A percentile compares a stretch with the other conserved stretches of the same genome.
These are phyloP conservation scores for Parathielavia appendiculata DNA, from an alignment of 495 filamentous ascomycete species.

Conservation along the genomic window DNA sequence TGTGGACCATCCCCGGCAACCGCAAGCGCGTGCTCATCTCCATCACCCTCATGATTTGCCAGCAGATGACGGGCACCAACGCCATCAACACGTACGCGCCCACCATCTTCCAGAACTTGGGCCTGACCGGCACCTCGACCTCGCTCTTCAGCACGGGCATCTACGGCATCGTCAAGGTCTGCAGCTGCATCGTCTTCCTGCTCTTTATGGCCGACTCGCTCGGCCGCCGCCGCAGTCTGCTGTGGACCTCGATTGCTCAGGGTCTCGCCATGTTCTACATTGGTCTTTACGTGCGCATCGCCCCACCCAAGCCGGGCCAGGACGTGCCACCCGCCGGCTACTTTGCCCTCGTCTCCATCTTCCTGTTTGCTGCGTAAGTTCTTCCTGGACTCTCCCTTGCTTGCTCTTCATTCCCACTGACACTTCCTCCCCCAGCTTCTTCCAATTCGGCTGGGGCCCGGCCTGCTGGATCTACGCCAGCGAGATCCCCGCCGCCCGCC, in stretches of 20 bases:
- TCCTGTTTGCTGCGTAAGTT: slow-evolving; percentile 58
- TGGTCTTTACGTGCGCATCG: slow-evolving; percentile 69
- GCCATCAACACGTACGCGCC: slow-evolving; percentile 52
- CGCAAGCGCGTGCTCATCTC: slow-evolving; percentile 43
- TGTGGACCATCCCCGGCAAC: slow-evolving; percentile 61
- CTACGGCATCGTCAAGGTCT: slow-evolving; percentile 47
- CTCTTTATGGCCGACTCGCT: slow-evolving; percentile 61
- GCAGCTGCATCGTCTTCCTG: slow-evolving; percentile 37
- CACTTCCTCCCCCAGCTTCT: slow-evolving; percentile 42
- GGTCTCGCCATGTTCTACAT: slow-evolving; percentile 73
- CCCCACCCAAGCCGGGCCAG: slow-evolving; percentile 51
- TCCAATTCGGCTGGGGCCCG: slow-evolving; percentile 76
- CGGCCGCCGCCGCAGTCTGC: slow-evolving; percentile 60
- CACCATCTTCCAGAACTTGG: slow-evolving; percentile 46
- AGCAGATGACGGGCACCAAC: slow-evolving; percentile 44
- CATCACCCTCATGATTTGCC: slow-evolving; percentile 45
- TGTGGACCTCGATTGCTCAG: slow-evolving; percentile 69
- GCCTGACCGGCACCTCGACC: slow-evolving; percentile 42
- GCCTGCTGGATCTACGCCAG: slow-evolving; percentile 73
- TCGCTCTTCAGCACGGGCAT: slow-evolving; percentile 47
- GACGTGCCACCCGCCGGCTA: slow-evolving; percentile 48
- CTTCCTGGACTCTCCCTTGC: background rate
- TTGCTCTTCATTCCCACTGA: background rate
- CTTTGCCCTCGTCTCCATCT: slow-evolving; percentile 65
- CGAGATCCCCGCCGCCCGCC: slow-evolving; percentile 68